Evolutionary conservation across 164 flowering plant genomes (phyloP), one percentile per base, ranked within the genome.

Genomic region (Euptelea pleiosperma): DNA sequence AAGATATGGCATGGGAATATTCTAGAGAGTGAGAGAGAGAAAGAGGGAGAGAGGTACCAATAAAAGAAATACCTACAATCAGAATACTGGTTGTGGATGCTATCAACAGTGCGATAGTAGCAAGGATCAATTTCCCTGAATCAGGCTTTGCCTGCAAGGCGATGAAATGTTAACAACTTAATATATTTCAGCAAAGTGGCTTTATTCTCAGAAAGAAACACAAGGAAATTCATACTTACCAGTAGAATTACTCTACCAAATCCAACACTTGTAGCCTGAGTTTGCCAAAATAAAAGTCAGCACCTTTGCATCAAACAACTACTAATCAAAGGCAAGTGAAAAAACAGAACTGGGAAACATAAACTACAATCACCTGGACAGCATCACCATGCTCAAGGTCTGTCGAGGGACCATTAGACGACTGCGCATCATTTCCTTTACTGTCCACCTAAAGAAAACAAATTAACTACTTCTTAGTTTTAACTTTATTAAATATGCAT

Each of bases 331-430:
- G 42, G 9, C 8, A 3, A 14, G 10, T 24, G 45, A 21, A n/a
- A 33, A 22, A 57, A 10, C 12, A 29, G 3, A 12, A 49, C 22
- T 11, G 11, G 29, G 28, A 35, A 43, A 21, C 22, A 16, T 8
- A 29, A 49, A 24, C 18, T 6, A 29, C 41, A 34, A 60, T 63
- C 58, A 88, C 96, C 79, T 82, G 87, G 8, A 82, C 77, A 6
- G 87, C 83, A 64, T 85, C 88, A 22, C 96, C 96, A 57, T 70
- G 86, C 67, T 89, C 91, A 60, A 84, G 86, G 76, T 84, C 93
- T 31, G 84, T 66, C 52, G 47, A 28, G 19, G 52, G 70, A 55
- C 62, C 71, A 61, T 75, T 71, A 24, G 57, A 68, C 12, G 67
- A 52, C 37, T 55, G 57, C 34, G 68, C 59, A 63, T 61, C 77